Percentiles rank a stretch among this genome's conserved stretches.
Conservation (phyloP, 2,329 filamentous ascomycete species). For the Sarocladiaceae sp. region DNA sequence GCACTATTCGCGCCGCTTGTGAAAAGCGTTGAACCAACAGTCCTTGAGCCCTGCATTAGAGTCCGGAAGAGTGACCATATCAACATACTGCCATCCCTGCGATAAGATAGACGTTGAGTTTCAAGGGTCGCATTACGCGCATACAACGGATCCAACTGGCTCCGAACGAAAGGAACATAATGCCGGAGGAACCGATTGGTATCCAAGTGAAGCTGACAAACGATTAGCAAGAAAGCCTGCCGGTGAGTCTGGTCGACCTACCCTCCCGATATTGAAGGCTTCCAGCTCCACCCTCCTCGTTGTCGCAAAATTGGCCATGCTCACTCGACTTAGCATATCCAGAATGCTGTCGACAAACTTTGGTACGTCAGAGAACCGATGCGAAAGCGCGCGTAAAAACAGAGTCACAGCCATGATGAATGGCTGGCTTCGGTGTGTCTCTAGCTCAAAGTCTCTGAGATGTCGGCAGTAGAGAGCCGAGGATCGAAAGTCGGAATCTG, state of each 20-base stretch:
- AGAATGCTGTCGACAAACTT: conserved; percentile 27
- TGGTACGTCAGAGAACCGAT: conserved; percentile 25
- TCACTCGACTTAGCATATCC: conserved; percentile 28
- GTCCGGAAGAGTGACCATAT: conserved; percentile 21
- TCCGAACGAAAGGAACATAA: conserved; percentile 34
- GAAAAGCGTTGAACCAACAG: not conserved
- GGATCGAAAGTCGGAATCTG: conserved; percentile 25
- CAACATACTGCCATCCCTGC: conserved; percentile 33
- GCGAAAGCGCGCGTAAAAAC: conserved; percentile 30
- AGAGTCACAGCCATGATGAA: conserved; percentile 29
- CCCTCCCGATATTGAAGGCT: conserved; percentile 44
- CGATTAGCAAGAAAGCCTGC: not conserved
- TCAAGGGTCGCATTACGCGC: conserved; percentile 11
- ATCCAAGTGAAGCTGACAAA: conserved; percentile 29
- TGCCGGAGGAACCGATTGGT: conserved; percentile 30
- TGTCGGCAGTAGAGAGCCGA: conserved; percentile 39
- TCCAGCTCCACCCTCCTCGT: conserved; percentile 45
- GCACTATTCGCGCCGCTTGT: not conserved
- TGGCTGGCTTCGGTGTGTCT: conserved; percentile 20
- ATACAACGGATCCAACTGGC: conserved; percentile 39
- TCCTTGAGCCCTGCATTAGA: conserved; percentile 23
- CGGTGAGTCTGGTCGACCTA: conserved; percentile 19
- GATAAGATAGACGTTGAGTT: conserved; percentile 33
- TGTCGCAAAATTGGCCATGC: conserved; percentile 28
- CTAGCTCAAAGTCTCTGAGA: conserved; percentile 23